Percentiles rank a stretch among this genome's conserved stretches.
Evolutionary conservation across 768 basidiomycete species (phyloP).

Genomic region (Amanita brunnescens): DNA sequence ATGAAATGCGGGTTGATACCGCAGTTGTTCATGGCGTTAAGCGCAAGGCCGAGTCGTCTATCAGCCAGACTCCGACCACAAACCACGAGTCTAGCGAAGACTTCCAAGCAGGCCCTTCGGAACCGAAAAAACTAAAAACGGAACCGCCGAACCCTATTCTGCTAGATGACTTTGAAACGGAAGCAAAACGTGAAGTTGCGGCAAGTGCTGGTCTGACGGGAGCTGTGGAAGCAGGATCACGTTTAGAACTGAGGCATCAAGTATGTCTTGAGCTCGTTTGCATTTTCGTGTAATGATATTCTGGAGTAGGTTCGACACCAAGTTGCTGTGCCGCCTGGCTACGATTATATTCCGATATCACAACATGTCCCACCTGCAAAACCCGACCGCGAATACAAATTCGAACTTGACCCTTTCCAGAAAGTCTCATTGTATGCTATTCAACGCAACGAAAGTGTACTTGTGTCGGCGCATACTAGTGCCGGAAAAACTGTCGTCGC

Average conservation of each 20-base stretch:
- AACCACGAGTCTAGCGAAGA: background rate
- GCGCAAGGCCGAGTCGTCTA: background rate
- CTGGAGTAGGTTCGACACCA: conserved; percentile 74
- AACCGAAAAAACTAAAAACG: conserved; percentile 51
- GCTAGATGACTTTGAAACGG: conserved; percentile 91
- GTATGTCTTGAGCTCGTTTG: conserved; percentile 24
- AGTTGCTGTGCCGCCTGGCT: conserved; percentile 91
- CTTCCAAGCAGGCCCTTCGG: conserved; percentile 13
- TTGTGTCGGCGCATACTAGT: conserved; percentile 97
- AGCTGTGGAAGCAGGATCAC: conserved; percentile 50
- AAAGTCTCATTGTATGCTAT: conserved; percentile 91
- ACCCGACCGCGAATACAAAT: conserved; percentile 90
- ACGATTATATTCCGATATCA: conserved; percentile 84
- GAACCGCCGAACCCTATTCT: conserved; percentile 65
- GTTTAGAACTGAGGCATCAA: conserved; percentile 77
- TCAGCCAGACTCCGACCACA: background rate
- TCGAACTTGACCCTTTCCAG: conserved; percentile 96
- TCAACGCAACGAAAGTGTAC: conserved; percentile 92
- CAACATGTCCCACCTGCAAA: conserved; percentile 87
- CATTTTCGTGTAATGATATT: background rate
- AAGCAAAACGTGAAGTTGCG: conserved; percentile 86
- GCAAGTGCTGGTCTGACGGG: conserved; percentile 84
- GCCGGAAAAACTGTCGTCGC: conserved; percentile 99
- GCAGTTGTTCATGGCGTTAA: background rate
- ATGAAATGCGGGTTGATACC: conserved; percentile 18